These are phyloP conservation scores for Trifolium pratense DNA, from an alignment of 306 rosid genomes.

Conservation along the genomic window DNA sequence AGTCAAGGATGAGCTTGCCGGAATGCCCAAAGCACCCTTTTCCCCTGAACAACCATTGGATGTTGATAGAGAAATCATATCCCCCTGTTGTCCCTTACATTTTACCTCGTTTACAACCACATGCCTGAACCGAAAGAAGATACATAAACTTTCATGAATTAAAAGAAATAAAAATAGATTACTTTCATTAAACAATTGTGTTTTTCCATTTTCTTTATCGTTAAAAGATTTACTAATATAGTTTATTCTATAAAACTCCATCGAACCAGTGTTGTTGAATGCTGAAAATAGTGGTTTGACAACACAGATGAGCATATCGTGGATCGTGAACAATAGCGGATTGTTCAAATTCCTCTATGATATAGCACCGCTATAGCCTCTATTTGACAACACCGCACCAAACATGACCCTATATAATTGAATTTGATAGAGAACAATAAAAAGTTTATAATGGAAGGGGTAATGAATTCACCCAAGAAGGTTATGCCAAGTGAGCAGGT, in stretches of 20 bases:
- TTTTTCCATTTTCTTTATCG: conserved; percentile 14
- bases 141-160: conserved; percentile 28
- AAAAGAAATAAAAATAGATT: conserved; percentile 31
- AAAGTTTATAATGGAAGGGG: not conserved
- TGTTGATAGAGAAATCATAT: conserved; percentile 54
- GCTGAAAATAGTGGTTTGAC: not conserved
- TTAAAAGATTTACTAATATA: conserved; percentile 24
- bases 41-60: conserved; percentile 59
- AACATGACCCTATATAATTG: conserved; percentile 3
- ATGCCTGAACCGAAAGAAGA: conserved; percentile 54
- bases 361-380: not conserved
- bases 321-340: not conserved
- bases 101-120: conserved; percentile 52
- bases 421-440: conserved; percentile 11
- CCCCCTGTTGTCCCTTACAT: conserved; percentile 47
- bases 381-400: not conserved
- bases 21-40: conserved; percentile 55
- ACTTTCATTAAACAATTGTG: conserved; percentile 12
- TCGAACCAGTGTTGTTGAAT: conserved; percentile 12
- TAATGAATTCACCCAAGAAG: not conserved
- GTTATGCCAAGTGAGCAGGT: not conserved
- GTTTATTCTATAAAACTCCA: conserved; percentile 20
- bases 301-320: conserved; percentile 2
- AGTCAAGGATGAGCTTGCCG: conserved; percentile 66
- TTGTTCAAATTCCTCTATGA: not conserved